Evolutionary conservation across 23 red algal species (phyloP).

Genomic region (Gracilaria gracilis): DNA sequence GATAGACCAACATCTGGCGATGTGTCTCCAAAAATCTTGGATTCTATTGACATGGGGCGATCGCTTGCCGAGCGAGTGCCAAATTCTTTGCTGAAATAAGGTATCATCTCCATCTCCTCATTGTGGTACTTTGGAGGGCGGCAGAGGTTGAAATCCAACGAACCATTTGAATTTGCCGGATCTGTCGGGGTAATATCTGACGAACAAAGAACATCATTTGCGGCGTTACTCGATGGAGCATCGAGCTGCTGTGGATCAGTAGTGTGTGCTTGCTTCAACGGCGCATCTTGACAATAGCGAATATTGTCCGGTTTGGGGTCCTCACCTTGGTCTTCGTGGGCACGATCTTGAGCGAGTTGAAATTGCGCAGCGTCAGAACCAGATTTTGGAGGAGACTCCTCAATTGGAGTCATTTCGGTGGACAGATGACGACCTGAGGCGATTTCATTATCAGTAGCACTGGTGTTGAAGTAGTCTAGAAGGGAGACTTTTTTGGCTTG

Average conservation of each 20-base stretch:
- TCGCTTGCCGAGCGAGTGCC: neutral
- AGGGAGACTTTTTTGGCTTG: neutral
- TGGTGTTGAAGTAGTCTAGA: conserved; percentile 24
- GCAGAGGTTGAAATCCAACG: neutral
- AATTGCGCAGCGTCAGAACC: neutral
- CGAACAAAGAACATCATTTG: neutral
- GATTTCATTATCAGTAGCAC: neutral
- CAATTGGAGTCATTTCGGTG: conserved; percentile 20
- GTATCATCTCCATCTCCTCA: conserved; percentile 53
- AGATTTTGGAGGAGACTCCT: neutral
- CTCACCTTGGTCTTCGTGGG: neutral
- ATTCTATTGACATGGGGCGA: conserved; percentile 10
- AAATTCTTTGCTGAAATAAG: conserved; percentile 36
- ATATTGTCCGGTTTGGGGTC: neutral
- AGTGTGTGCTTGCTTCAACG: neutral
- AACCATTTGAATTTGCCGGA: neutral
- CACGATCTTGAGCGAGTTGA: neutral
- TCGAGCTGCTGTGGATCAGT: neutral
- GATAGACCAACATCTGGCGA: neutral
- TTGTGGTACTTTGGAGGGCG: conserved; percentile 19
- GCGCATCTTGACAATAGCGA: neutral
- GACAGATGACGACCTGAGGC: neutral
- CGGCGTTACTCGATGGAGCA: neutral
- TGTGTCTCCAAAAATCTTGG: conserved; percentile 29
- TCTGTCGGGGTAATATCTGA: neutral